These are phyloP conservation scores for Comarum palustre DNA, from an alignment of 306 rosid species.

Conservation along the genomic window DNA sequence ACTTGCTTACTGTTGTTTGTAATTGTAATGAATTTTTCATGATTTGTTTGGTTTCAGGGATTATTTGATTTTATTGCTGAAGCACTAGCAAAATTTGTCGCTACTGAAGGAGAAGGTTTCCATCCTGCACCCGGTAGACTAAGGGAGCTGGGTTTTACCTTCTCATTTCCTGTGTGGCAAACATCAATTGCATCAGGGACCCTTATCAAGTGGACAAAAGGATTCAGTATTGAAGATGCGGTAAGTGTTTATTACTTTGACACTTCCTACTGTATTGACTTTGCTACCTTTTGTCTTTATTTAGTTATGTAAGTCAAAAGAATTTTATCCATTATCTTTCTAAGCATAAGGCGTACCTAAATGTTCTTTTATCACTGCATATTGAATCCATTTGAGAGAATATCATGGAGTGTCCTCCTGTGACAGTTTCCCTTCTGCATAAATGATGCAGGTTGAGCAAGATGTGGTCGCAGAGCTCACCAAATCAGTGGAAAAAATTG, in stretches of 20 bases:
- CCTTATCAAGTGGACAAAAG: slow-evolving; percentile 93
- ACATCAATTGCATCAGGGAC: slow-evolving; percentile 82
- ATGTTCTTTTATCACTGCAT: background rate
- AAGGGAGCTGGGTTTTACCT: slow-evolving; percentile 97
- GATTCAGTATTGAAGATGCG: slow-evolving; percentile 72
- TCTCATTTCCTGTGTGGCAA: slow-evolving; percentile 92
- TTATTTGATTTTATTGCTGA: slow-evolving; percentile 80
- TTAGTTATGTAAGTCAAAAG: slow-evolving; percentile 21
- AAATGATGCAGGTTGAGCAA: slow-evolving; percentile 72
- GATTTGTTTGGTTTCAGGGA: slow-evolving; percentile 55
- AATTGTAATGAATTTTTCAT: slow-evolving; percentile 29
- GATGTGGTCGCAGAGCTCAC: slow-evolving; percentile 81
- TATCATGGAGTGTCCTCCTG: background rate
- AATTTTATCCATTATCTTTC: background rate
- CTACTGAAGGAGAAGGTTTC: slow-evolving; percentile 71
- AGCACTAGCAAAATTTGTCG: slow-evolving; percentile 71
- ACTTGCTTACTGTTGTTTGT: slow-evolving; percentile 1
- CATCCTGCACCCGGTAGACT: slow-evolving; percentile 83
- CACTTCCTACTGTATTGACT: slow-evolving; percentile 18
- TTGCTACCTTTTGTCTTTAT: slow-evolving; percentile 11
- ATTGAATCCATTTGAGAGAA: background rate
- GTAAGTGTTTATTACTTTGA: slow-evolving; percentile 41
- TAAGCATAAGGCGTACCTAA: background rate
- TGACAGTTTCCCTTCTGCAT: slow-evolving; percentile 3
- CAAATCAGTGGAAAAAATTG: slow-evolving; percentile 68